A percentile compares a stretch with the other conserved stretches of the same genome.
phyloP scores from a whole-genome alignment of 176 grass and related monocot genomes.

The Oryza glaberrima region DNA sequence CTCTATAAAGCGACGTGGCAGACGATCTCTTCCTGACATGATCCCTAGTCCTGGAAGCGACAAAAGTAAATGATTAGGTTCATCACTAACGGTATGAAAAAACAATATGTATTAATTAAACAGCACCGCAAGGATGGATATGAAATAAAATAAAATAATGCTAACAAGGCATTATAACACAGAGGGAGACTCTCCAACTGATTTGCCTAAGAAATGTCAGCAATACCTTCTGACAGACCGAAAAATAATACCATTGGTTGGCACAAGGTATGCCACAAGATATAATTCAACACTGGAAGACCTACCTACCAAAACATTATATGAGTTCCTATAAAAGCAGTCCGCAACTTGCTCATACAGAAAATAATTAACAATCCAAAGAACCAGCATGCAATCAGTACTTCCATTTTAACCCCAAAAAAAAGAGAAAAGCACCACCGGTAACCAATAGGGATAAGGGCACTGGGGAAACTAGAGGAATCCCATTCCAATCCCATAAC shows the following conservation, averaged over 20 bases:
- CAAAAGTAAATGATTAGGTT: constrained; percentile 24
- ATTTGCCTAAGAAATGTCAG: not conserved
- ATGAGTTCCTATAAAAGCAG: not conserved
- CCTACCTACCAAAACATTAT: not conserved
- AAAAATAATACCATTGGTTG: not conserved
- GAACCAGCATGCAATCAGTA: not conserved
- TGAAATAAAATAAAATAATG: not conserved
- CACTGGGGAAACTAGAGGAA: too few species aligned
- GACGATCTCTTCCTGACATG: constrained; percentile 65
- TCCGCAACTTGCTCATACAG: not conserved
- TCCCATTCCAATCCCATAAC: not conserved
- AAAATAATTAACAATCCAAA: not conserved
- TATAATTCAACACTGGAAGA: not conserved
- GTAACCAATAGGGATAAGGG: not conserved
- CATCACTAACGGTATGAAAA: not conserved
- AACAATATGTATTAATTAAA: not conserved
- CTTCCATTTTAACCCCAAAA: not conserved
- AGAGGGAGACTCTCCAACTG: not conserved
- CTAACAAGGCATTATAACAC: not conserved
- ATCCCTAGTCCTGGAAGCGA: constrained; percentile 19
- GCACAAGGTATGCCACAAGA: not conserved
- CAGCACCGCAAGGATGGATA: not conserved
- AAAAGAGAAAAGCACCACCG: not conserved
- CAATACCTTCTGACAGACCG: not conserved
- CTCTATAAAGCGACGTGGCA: constrained; percentile 43